Conservation (phyloP, 2,329 filamentous ascomycete genomes). For the Leptographium wingfieldii region DNA sequence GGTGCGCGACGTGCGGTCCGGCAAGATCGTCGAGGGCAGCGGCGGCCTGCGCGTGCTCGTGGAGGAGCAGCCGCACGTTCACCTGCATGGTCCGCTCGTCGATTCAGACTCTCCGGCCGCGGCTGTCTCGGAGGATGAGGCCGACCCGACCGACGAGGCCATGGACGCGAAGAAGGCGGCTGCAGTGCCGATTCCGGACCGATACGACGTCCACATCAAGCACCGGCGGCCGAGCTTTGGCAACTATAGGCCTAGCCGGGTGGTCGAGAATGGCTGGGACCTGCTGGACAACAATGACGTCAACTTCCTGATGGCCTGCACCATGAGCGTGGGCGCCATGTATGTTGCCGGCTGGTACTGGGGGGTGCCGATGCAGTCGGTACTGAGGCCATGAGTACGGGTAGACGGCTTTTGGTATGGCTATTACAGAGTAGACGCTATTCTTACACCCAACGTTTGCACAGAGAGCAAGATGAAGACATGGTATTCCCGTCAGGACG, state of each 20-base stretch:
- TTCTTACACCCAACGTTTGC: no score
- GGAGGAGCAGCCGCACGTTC: constrained; percentile 4
- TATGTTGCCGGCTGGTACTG: constrained; percentile 47
- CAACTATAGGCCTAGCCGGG: constrained; percentile 44
- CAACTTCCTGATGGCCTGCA: constrained; percentile 79
- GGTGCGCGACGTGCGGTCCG: constrained; percentile 69
- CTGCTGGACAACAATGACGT: constrained; percentile 91
- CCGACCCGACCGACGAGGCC: constrained; percentile 14
- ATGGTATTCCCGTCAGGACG: no score
- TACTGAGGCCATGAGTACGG: constrained; percentile 17
- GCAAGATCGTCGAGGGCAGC: constrained; percentile 79
- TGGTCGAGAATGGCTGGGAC: constrained; percentile 55
- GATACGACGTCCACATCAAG: constrained; percentile 36
- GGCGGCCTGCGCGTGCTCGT: constrained; percentile 52
- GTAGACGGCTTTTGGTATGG: neutral
- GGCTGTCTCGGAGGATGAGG: constrained; percentile 10
- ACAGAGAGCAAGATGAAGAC: neutral
- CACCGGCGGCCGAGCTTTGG: constrained; percentile 40
- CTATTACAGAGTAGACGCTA: no score
- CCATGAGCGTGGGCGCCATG: constrained; percentile 73
- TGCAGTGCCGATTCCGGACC: constrained; percentile 21
- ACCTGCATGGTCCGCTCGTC: neutral
- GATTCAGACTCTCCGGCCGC: neutral
- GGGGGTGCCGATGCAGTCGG: constrained; percentile 36
- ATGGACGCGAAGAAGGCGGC: no score